Base-by-base conservation (phyloP, 768 basidiomycete genomes). In the Auricularia auricula-judae region DNA sequence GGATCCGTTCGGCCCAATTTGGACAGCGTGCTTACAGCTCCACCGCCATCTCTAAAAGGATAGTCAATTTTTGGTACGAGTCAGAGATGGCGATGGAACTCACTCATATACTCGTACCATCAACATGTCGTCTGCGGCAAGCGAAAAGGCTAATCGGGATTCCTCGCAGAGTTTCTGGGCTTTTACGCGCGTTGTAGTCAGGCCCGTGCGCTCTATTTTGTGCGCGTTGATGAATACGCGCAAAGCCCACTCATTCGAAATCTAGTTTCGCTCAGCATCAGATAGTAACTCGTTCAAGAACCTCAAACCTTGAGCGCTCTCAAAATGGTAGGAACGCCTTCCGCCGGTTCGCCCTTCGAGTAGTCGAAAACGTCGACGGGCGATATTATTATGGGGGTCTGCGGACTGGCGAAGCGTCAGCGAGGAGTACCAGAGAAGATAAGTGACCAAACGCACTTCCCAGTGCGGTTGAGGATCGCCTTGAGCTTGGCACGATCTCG, bases 321-420 rank as follows among this genome's bases (percentile, higher is more conserved):
- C 29, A 96, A 79, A 33, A 95, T 82, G 4, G 95, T 98, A 3
- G 84, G 77, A 61, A 86, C 80, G 29, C 80, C 65, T n/a, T 71
- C 71, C 2, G 82, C 80, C 10, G 89, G 87, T 70, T 96, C 93
- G 34, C 93, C 94, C 1, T 69, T 65, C 44, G 79, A 79, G 69
- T 83, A 95, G 70, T 97, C 91, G 72, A 97, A 98, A 47, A 90
- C 67, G 70, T 95, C 93, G 44, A 80, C 85, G 65, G 83, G 80
- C 29, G 83, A 80, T 62, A 88, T 85, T 68, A 90, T 80, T 65
- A 93, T 84, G 4, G 75, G 75, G 29, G 74, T 76, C 33, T 81
- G 72, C 7, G 47, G 64, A 67, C 88, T 90, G 65, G 14, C 62
- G n/a, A 11, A 36, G 3, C 5, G 21, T 59, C 56, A 21, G 16